These are phyloP conservation scores for Kurtzmaniella quercitrusa DNA, from an alignment of 1,139 yeast species.

Conservation along the genomic window DNA sequence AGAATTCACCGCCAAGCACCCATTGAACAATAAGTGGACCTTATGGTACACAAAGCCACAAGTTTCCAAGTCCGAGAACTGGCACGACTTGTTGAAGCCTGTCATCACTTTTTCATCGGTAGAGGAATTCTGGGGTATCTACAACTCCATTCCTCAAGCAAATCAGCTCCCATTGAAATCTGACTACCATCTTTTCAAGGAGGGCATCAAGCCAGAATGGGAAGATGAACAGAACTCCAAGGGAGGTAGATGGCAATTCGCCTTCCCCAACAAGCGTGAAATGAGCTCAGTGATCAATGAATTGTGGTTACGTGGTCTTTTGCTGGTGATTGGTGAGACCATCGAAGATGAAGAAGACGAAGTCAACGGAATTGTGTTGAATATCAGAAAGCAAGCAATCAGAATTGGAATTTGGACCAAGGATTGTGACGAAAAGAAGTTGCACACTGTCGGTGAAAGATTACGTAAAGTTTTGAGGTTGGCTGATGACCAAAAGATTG, in stretches of 20 bases:
- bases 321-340: slow-evolving; percentile 94
- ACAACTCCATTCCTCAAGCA: slow-evolving; percentile 90
- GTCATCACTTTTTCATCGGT: slow-evolving; percentile 89
- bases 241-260: slow-evolving; percentile 89
- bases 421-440: slow-evolving; percentile 63
- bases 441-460: slow-evolving; percentile 72
- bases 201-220: slow-evolving; percentile 98
- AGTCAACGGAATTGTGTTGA: slow-evolving; percentile 92
- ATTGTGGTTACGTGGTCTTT: slow-evolving; percentile 86
- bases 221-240: slow-evolving; percentile 83
- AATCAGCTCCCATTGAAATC: slow-evolving; percentile 87
- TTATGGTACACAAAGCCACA: slow-evolving; percentile 97
- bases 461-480: slow-evolving; percentile 78
- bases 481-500: slow-evolving; percentile 64
- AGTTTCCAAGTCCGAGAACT: slow-evolving; percentile 71
- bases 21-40: slow-evolving; percentile 91
- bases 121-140: slow-evolving; percentile 98
- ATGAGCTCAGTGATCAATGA: slow-evolving; percentile 68
- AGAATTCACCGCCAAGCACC: slow-evolving; percentile 81
- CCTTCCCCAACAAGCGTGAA: slow-evolving; percentile 68
- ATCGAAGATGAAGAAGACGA: slow-evolving; percentile 85
- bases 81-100: slow-evolving; percentile 92
- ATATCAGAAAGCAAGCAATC: slow-evolving; percentile 77
- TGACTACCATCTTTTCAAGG: slow-evolving; percentile 93
- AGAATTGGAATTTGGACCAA: slow-evolving; percentile 94